Evolutionary conservation across 2,329 filamentous ascomycete genomes (phyloP), one percentile per base, ranked within the genome.

Genomic region (Dryadomyces quercivorus): DNA sequence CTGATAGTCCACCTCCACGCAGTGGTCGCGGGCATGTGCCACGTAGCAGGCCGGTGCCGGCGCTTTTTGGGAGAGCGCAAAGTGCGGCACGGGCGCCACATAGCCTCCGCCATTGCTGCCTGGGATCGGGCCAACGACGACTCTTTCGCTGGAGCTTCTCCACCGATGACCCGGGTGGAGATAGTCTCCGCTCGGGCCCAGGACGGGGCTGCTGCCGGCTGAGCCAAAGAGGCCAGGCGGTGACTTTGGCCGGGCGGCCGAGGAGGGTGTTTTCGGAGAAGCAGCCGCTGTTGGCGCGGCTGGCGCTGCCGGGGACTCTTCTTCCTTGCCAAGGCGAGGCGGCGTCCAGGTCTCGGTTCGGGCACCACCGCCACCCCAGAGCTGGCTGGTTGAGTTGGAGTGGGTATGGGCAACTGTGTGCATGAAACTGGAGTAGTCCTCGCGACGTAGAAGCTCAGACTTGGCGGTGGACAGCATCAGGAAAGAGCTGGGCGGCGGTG

Each of bases 391-490:
- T 9, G 61, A 57, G 40, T 61, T 60, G 18, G 64, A 62, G 47
- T 65, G 63, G 26, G 56, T 55, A 46, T 64, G 65, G 6, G 58
- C 53, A 43, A 63, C 67, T 60, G 69, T 72, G 63, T 65, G 67
- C 38, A 72, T 64, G 58, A 78, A 72, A 53, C 69, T 72, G 56
- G 71, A 74, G 59, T 83, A 81, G 61, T 93, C 86, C 55, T 88
- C 87, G 47, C 85, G 80, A 53, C 85, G 81, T 49, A 96, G 74
- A 3, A 98, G 73, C 62, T 94, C 88, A 9, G 88, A 87, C 68
- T 96, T 97, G 34, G 93, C 92, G 44, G 82, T 81, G 26, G 87
- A 86, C 2, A 97, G 75, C 88, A 98, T 94, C 70, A 93, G 79
- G 4, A 85, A 80, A 3, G 89, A 92, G 46, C 82, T 81, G 0